These are phyloP conservation scores for Annulohypoxylon bovei DNA, from an alignment of 495 filamentous ascomycete species.

Conservation along the genomic window DNA sequence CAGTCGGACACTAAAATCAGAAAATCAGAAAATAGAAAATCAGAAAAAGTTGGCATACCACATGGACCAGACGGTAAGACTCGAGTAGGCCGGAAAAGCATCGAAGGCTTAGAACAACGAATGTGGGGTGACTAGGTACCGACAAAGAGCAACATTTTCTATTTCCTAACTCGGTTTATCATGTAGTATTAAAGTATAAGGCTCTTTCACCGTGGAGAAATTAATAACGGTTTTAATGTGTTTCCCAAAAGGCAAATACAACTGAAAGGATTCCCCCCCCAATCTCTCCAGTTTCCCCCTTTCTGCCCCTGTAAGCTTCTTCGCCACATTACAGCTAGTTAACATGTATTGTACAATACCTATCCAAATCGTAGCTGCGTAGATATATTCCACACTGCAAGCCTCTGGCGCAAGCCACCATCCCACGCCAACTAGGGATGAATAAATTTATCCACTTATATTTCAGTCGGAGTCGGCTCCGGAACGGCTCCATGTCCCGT, in stretches of 20 bases:
- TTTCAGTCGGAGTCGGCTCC: slow-evolving; percentile 6
- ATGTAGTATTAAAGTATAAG: background rate
- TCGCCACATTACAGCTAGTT: no score
- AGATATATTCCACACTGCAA: background rate
- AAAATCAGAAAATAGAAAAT: no score
- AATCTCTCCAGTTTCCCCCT: no score
- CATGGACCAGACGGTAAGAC: background rate
- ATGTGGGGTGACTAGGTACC: background rate
- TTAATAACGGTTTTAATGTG: background rate
- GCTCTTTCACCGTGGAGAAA: background rate
- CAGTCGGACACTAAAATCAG: no score
- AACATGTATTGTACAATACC: no score
- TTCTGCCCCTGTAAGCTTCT: background rate
- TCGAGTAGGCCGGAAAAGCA: background rate
- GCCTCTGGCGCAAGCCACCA: slow-evolving; percentile 15
- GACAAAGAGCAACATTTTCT: background rate
- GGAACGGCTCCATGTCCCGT: background rate
- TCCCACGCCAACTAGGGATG: background rate
- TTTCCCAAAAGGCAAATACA: background rate
- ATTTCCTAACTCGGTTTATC: background rate
- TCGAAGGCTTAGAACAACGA: background rate
- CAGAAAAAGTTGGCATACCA: background rate
- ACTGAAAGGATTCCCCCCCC: no score
- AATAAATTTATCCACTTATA: slow-evolving; percentile 12
- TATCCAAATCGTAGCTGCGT: no score